phyloP scores from a whole-genome alignment of 371 early-diverging fungal genomes.

The Mortierella sp. region DNA sequence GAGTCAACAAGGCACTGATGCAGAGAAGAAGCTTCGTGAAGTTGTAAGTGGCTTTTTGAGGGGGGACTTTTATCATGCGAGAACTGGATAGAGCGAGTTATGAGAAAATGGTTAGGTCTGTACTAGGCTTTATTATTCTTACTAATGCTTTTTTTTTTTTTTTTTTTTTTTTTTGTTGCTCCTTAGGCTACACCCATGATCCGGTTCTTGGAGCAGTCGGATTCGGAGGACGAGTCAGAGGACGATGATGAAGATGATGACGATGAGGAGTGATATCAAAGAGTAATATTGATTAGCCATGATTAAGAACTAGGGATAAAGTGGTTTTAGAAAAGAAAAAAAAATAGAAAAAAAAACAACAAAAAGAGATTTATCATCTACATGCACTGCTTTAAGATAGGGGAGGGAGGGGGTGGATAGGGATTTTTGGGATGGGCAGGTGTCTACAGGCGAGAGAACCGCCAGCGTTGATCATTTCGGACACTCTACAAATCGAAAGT shows the following conservation, averaged over 20 bases:
- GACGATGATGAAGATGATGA: conserved; percentile 22
- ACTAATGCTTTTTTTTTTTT: not conserved
- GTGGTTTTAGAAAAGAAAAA: conserved; percentile 6
- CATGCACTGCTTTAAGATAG: not conserved
- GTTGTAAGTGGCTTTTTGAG: conserved; percentile 18
- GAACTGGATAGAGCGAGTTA: too few species aligned
- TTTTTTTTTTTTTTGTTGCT: not conserved
- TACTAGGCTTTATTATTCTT: not conserved
- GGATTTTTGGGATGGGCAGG: too few species aligned
- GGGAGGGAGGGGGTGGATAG: too few species aligned
- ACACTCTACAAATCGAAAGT: conserved; percentile 31
- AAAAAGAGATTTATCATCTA: not conserved
- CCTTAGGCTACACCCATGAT: conserved; percentile 44
- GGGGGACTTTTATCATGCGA: too few species aligned
- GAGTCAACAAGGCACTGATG: conserved; percentile 43
- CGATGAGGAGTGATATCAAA: conserved; percentile 10
- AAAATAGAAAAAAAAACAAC: conserved; percentile 4
- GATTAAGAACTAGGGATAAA: not conserved
- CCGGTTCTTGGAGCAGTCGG: conserved; percentile 43
- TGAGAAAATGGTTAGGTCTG: too few species aligned
- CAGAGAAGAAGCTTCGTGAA: conserved; percentile 39
- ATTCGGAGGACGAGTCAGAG: conserved; percentile 37
- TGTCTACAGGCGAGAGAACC: too few species aligned
- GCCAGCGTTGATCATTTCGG: too few species aligned
- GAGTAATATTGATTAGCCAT: not conserved